These are phyloP conservation scores for Edaphochlamys debaryana DNA, from an alignment of 139 green algal species.

Conservation along the genomic window DNA sequence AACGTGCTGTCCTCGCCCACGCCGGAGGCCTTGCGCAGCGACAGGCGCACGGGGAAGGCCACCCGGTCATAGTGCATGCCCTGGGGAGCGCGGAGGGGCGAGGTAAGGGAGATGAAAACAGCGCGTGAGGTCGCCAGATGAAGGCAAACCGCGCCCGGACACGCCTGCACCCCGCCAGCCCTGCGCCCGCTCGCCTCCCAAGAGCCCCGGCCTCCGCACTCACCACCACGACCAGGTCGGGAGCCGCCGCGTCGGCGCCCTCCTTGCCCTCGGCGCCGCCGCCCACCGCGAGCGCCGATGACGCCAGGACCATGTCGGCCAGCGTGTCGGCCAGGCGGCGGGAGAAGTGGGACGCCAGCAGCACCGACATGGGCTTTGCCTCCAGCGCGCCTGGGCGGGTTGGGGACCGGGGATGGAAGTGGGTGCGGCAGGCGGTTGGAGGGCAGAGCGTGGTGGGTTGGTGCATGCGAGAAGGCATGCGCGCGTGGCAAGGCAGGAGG, in stretches of 20 bases:
- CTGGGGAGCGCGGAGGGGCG: no score
- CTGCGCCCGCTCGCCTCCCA: no score
- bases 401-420: no score
- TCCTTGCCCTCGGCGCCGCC: neutral
- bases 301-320: neutral
- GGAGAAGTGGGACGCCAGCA: constrained; percentile 8
- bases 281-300: neutral
- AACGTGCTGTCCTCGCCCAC: constrained; percentile 28
- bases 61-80: constrained; percentile 36
- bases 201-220: no score
- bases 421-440: no score
- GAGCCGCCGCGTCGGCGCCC: neutral
- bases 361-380: neutral
- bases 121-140: no score
- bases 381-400: constrained; percentile 23
- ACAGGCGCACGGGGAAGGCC: constrained; percentile 7
- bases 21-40: constrained; percentile 6
- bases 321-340: neutral
- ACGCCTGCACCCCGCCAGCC: no score
- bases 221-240: neutral
- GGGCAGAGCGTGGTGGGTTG: no score
- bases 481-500: no score
- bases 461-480: no score
- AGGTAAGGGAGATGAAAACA: no score
- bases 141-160: no score